Conservation (phyloP, 2,329 filamentous ascomycete genomes). For the Cordyceps militaris region DNA sequence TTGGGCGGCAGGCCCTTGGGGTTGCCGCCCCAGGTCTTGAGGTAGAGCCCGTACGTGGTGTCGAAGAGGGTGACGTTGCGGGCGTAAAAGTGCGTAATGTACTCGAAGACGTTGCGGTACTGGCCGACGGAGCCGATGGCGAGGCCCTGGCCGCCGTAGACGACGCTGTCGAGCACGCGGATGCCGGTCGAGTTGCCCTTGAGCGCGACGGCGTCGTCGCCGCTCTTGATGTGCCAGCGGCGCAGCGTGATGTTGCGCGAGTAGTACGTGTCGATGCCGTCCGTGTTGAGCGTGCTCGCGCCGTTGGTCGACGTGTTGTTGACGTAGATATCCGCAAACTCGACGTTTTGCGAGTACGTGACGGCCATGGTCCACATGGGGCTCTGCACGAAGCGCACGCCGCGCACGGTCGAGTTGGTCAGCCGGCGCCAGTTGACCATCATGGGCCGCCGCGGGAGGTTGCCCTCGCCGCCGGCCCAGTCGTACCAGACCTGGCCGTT, state of each 20-base stretch:
- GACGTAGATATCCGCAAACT: conserved; percentile 45
- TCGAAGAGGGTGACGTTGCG: conserved; percentile 39
- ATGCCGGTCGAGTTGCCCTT: conserved; percentile 53
- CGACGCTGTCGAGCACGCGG: conserved; percentile 39
- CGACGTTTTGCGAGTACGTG: conserved; percentile 38
- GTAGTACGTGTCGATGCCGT: conserved; percentile 45
- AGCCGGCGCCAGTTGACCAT: conserved; percentile 39
- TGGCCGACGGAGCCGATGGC: conserved; percentile 53
- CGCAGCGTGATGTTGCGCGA: conserved; percentile 44
- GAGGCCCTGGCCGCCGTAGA: conserved; percentile 44
- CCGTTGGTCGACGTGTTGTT: conserved; percentile 38
- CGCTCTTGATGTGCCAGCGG: conserved; percentile 43
- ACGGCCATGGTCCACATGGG: conserved; percentile 57
- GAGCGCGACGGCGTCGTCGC: conserved; percentile 46
- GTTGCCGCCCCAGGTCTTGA: conserved; percentile 53
- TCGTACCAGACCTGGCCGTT: conserved; percentile 56
- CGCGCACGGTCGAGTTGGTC: conserved; percentile 40
- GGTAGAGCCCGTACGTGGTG: conserved; percentile 41
- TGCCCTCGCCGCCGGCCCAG: conserved; percentile 36
- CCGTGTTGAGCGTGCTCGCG: conserved; percentile 32
- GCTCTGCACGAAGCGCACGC: conserved; percentile 45
- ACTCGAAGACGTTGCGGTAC: conserved; percentile 40
- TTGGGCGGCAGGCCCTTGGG: conserved; percentile 47
- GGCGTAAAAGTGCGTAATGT: conserved; percentile 41
- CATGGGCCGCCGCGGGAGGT: conserved; percentile 44